Base-by-base conservation (phyloP, 2,329 filamentous ascomycete genomes). In the Paracoccidioides brasiliensis region DNA sequence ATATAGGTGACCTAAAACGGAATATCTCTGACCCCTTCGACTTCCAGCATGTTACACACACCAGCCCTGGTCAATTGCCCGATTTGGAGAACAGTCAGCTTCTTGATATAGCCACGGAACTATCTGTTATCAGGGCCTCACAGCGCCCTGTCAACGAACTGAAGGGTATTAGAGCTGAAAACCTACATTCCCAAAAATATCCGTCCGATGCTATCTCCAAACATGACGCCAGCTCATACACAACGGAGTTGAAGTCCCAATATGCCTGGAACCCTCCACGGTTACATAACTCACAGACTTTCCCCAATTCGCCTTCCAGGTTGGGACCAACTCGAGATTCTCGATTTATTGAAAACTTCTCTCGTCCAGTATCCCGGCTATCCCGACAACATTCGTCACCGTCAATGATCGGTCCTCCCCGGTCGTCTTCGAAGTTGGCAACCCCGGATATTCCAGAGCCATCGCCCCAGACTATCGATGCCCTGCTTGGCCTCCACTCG, bases 41-140 rank as follows among this genome's bases (percentile, higher is more conserved):
- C 61, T 84, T 84, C 63, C 80, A 83, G 59, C 81, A 84, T 62
- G 67, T 84, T 53, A 80, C 79, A 40, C 80, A 84, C 63, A 80
- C 80, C 33, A 76, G 76, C 55, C 75, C 77, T 30, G 67, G 76
- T 30, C 77, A 83, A 55, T 74, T 82, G 55, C 73, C 77, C 37
- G 70, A 71, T 3, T 67, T 83, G 22, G 75, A 80, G 42, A 74
- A 73, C 38, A 71, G 76, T 10, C 73, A 76, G 54, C 73, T 78
- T 55, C 71, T 74, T 56, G 75, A 80, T 35, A 69, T 82, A 22
- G 74, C 75, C 33, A 74, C 74, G 5, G 76, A 79, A 59, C 80
- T 80, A 64, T 77, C 75, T 55, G 73, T 76, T 33, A 74, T 78
- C 54, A 74, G 76, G 48, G 74, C 77, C 40, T 76, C 76, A 22